Evolutionary conservation across 352 stramenopile species (phyloP).

Genomic region (Lagenidium sp.): DNA sequence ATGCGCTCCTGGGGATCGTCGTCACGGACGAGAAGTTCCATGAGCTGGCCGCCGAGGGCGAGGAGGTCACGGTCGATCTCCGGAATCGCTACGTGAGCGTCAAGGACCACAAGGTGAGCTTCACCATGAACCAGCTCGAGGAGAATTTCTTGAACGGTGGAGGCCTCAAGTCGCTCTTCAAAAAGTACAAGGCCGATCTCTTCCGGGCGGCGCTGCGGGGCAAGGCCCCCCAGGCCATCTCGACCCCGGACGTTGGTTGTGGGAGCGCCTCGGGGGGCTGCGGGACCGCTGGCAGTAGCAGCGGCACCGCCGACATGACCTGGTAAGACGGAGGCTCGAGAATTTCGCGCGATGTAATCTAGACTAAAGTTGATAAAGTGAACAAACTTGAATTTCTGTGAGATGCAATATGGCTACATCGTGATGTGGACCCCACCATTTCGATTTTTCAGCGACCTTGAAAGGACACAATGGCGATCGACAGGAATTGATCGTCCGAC

Average conservation of each 20-base stretch:
- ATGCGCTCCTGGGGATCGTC: conserved; percentile 70
- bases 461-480: conserved; percentile 2
- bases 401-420: conserved; percentile 3
- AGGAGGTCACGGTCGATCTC: conserved; percentile 62
- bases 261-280: conserved; percentile 10
- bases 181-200: conserved; percentile 78
- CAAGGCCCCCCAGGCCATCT: conserved; percentile 51
- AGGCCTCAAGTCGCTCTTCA: conserved; percentile 67
- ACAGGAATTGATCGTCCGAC: conserved; percentile 1
- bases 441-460: conserved; percentile 5
- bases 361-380: conserved; percentile 1
- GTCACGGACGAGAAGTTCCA: conserved; percentile 78
- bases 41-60: conserved; percentile 51
- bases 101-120: conserved; percentile 45
- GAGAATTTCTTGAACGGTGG: conserved; percentile 76
- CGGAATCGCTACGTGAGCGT: conserved; percentile 57
- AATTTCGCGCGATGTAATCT: no score
- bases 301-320: no score
- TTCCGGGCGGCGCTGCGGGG: conserved; percentile 71
- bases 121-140: conserved; percentile 68
- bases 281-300: conserved; percentile 1
- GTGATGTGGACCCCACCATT: not conserved
- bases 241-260: conserved; percentile 49
- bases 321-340: no score
- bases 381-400: no score